Conservation (phyloP, 2,329 filamentous ascomycete species). For the Tolypocladium paradoxum region DNA sequence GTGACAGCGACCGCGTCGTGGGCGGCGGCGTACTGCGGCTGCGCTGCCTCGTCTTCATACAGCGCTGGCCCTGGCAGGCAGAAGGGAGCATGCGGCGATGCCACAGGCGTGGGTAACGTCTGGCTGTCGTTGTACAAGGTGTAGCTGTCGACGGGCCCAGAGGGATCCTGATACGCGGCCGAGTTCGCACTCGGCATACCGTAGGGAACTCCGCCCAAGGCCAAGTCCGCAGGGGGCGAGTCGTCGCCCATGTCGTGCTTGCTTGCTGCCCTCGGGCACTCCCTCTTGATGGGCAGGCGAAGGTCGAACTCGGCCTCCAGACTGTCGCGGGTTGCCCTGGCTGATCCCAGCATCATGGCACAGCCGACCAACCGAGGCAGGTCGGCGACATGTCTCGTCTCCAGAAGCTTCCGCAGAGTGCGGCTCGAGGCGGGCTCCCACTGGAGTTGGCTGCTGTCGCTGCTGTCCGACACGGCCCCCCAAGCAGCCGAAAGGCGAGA, state of each 20-base stretch:
- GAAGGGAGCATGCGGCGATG: background rate
- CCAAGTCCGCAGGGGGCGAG: background rate
- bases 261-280: conserved; percentile 2
- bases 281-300: conserved; percentile 4
- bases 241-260: conserved; percentile 1
- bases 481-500: conserved; percentile 24
- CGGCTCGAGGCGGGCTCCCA: conserved; percentile 33
- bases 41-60: background rate
- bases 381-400: conserved; percentile 32
- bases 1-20: background rate
- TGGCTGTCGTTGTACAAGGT: background rate
- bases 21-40: background rate
- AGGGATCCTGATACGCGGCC: background rate
- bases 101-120: background rate
- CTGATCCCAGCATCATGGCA: conserved; percentile 25
- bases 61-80: background rate
- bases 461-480: conserved; percentile 23
- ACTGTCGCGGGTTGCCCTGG: background rate
- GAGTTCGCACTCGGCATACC: background rate
- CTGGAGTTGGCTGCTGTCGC: conserved; percentile 20
- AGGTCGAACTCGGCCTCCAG: conserved; percentile 1
- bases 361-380: conserved; percentile 27
- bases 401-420: conserved; percentile 31
- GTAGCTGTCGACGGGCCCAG: background rate
- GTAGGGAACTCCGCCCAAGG: background rate